Percentiles rank a stretch among this genome's conserved stretches.
Evolutionary conservation across 331 rosid species (phyloP).

Genomic region (Quercus lobata): DNA sequence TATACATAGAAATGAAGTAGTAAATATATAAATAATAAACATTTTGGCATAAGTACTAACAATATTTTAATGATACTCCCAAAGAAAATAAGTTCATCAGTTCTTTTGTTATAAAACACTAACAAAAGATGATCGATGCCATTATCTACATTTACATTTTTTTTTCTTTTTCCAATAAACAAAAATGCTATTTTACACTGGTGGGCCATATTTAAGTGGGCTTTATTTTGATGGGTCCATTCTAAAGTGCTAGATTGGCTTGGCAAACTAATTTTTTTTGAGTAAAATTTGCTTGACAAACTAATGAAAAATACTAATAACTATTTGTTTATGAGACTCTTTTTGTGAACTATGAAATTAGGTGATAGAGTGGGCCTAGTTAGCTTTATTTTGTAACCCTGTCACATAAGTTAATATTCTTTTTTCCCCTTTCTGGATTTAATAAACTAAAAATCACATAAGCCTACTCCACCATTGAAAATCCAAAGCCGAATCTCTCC

Average conservation of each 20-base stretch:
- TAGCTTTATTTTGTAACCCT: neutral
- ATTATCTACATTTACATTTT: too few relatives aligned
- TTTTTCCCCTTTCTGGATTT: neutral
- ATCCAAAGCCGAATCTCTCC: too few relatives aligned
- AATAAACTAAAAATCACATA: neutral
- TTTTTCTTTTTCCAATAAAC: too few relatives aligned
- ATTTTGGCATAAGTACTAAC: neutral
- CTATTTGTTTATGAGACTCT: neutral
- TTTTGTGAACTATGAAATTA: neutral
- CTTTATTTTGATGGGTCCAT: neutral
- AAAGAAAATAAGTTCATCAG: too few relatives aligned
- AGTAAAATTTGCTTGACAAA: neutral
- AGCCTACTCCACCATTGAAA: too few relatives aligned
- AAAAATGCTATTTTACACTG: too few relatives aligned
- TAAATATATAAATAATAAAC: neutral
- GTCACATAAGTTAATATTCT: neutral
- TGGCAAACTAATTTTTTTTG: neutral
- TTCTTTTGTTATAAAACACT: neutral
- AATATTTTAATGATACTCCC: too few relatives aligned
- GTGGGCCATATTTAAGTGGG: too few relatives aligned
- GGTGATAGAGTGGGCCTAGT: neutral
- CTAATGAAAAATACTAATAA: neutral
- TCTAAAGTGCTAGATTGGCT: neutral
- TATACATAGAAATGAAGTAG: neutral
- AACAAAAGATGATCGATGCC: neutral